Base-by-base conservation (phyloP, 2,329 filamentous ascomycete species). In the Plenodomus lindquistii region DNA sequence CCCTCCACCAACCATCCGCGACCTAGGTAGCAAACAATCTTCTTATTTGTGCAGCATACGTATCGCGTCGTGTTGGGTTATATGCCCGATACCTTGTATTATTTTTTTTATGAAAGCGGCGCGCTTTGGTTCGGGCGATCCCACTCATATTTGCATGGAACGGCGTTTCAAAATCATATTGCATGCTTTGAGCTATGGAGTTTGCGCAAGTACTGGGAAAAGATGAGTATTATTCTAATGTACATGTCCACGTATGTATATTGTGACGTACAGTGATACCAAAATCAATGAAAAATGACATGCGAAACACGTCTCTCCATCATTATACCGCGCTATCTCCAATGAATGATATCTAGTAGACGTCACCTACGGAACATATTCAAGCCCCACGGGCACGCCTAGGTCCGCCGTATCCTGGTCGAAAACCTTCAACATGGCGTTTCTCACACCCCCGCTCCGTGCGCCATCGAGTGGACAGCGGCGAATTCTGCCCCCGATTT, bases 371-470 rank as follows among this genome's bases (percentile, higher is more conserved):
- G 17, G n/a, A 2, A 53, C 31, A 45, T 50, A 48, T 19, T 51
- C 54, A 20, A 59, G 34, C 1, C 54, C 53, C 21, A 59, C 41
- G 2, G 53, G 53, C 2, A 57, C 24, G 11, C 55, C 53, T 7
- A 56, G 4, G 10, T 50, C 50, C 10, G 13, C 21, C 4, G 46
- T 41, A 16, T 49, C 29, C 10, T 37, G n/a, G 21, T 42, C 54
- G 34, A 57, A 21, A 10, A 59, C 43, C 24, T 47, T 36, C 5
- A 52, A 44, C 2, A 47, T 44, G 13, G 42, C 43, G 2, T 48
- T 50, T 7, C 40, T 35, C 2, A 31, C 40, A 7, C 13, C 37
- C 11, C 44, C 39, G 4, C 29, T 37, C 16, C 51, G 37, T 4
- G 18, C 13, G 13, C 29, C 37, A 9, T 34, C 20, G 11, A 56